These are phyloP conservation scores for Irineochytrium annulatum DNA, from an alignment of 192 early-diverging fungal genomes.

Conservation along the genomic window DNA sequence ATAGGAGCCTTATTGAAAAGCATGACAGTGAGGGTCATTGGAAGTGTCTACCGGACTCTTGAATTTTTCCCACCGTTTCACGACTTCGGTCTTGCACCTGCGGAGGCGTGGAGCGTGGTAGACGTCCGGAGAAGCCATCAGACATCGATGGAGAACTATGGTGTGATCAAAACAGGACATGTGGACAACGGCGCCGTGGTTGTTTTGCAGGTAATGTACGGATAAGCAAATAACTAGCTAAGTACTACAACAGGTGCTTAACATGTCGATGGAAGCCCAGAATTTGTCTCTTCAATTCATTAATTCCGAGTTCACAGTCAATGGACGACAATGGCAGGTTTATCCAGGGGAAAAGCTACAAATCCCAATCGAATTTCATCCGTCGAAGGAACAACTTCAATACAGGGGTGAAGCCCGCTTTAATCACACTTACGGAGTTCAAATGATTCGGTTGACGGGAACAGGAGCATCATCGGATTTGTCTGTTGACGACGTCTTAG, in stretches of 20 bases:
- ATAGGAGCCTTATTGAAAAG: constrained; percentile 24
- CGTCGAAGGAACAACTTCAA: constrained; percentile 51
- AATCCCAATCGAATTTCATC: constrained; percentile 58
- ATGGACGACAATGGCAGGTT: constrained; percentile 46
- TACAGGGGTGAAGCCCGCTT: constrained; percentile 56
- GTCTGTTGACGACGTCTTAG: constrained; percentile 33
- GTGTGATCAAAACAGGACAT: neutral
- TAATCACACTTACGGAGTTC: constrained; percentile 46
- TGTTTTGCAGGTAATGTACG: neutral
- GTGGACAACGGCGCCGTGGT: neutral
- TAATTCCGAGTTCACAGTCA: constrained; percentile 46
- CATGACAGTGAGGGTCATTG: constrained; percentile 36
- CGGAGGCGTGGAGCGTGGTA: constrained; percentile 29
- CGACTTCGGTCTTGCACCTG: constrained; percentile 51
- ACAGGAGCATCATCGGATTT: constrained; percentile 60
- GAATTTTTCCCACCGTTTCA: constrained; percentile 49
- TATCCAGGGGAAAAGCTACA: constrained; percentile 47
- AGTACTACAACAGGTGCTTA: constrained; percentile 37
- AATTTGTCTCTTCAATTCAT: constrained; percentile 49
- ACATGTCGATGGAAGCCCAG: constrained; percentile 54
- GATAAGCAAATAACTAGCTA: constrained; percentile 16
- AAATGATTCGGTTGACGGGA: constrained; percentile 41
- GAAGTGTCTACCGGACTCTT: constrained; percentile 41
- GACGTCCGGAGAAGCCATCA: constrained; percentile 19
- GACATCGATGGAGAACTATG: constrained; percentile 1